Evolutionary conservation across 108 stramenopile genomes (phyloP).

Genomic region (Seminavis robusta): DNA sequence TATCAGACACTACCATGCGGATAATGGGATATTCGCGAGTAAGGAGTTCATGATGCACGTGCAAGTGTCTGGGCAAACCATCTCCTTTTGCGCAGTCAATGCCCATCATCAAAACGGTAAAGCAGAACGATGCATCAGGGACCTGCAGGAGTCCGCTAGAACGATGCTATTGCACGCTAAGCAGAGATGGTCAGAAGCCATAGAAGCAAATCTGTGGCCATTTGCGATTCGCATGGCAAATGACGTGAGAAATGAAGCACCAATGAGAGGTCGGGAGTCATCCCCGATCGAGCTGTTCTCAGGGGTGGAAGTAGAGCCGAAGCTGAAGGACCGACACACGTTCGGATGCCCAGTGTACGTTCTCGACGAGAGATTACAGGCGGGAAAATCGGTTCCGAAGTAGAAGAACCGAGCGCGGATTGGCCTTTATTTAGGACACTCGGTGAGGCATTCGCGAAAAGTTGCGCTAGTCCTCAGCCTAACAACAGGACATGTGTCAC

Average conservation of each 20-base stretch:
- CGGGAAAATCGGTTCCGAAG: conserved; percentile 10
- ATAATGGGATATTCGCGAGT: not conserved
- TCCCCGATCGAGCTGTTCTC: conserved; percentile 18
- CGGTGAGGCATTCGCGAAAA: conserved; percentile 7
- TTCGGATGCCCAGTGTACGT: conserved; percentile 24
- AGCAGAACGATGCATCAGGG: conserved; percentile 36
- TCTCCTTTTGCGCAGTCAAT: not conserved
- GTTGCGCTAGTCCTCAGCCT: conserved; percentile 16
- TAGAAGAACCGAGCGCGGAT: conserved; percentile 21
- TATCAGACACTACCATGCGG: not conserved
- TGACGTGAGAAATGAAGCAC: conserved; percentile 13
- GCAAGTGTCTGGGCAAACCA: not conserved
- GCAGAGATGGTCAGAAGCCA: conserved; percentile 29
- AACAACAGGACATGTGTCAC: conserved; percentile 22
- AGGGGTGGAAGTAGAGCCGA: not conserved
- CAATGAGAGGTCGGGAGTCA: not conserved
- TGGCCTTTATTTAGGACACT: conserved; percentile 28
- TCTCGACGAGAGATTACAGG: not conserved
- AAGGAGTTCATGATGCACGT: too few relatives aligned
- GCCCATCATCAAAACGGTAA: conserved; percentile 49
- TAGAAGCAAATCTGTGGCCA: conserved; percentile 45
- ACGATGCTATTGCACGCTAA: conserved; percentile 46
- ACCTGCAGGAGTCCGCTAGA: conserved; percentile 37
- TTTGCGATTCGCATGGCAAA: conserved; percentile 37
- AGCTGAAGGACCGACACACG: conserved; percentile 9